Evolutionary conservation across 2,329 filamentous ascomycete genomes (phyloP).

Genomic region (Pezicula neosporulosa): DNA sequence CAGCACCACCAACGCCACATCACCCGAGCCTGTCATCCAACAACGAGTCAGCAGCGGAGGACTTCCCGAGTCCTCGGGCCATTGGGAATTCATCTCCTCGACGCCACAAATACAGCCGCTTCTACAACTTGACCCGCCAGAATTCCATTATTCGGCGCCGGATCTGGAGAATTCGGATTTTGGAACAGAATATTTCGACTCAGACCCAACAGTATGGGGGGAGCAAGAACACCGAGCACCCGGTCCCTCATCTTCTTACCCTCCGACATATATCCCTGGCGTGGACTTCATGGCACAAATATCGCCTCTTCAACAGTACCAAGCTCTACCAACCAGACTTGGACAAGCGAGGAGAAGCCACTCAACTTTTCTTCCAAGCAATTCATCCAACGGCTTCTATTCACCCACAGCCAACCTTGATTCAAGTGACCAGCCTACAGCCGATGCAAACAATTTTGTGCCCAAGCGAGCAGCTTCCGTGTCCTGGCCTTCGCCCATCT

Average conservation of each 20-base stretch:
- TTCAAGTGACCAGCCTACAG: no score
- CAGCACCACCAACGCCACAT: background rate
- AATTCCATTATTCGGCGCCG: background rate
- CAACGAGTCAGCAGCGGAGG: background rate
- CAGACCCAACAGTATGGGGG: background rate
- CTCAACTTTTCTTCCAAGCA: background rate
- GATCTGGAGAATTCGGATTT: background rate
- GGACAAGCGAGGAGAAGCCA: background rate
- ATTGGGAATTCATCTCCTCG: background rate
- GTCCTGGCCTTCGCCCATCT: no score
- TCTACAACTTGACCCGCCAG: background rate
- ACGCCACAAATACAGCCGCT: background rate
- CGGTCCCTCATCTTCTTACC: no score
- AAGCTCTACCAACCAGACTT: background rate
- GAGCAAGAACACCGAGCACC: background rate
- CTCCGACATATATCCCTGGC: background rate
- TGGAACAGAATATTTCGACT: background rate
- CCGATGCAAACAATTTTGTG: no score
- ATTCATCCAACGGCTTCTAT: background rate
- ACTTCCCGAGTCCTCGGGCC: background rate
- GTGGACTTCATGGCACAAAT: background rate
- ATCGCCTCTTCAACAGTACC: background rate
- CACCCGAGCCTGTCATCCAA: background rate
- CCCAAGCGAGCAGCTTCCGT: no score
- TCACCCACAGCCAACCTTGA: no score